A percentile compares a stretch with the other conserved stretches of the same genome.
phyloP scores from a whole-genome alignment of 306 rosid genomes.

The Dalbergia cultrata region DNA sequence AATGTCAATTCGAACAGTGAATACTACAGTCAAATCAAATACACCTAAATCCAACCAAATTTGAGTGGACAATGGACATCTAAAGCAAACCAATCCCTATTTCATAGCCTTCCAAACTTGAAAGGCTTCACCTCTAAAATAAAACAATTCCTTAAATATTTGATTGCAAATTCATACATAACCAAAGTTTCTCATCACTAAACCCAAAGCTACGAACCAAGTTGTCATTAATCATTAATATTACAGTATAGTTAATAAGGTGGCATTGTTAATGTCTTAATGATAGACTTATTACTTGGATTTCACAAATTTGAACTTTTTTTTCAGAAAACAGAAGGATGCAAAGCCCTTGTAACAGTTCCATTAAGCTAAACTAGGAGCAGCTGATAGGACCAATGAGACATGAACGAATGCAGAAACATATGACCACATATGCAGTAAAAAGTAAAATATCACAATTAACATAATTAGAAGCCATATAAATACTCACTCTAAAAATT shows the following conservation, averaged over 20 bases:
- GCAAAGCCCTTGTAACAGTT: neutral
- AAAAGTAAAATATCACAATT: slow-evolving; percentile 26
- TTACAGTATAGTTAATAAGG: neutral
- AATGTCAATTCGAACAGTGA: neutral
- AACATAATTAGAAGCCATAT: slow-evolving; percentile 11
- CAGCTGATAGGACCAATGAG: slow-evolving; percentile 18
- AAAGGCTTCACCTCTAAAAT: neutral
- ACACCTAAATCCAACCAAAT: neutral
- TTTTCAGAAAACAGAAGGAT: slow-evolving; percentile 5
- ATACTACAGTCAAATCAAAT: neutral
- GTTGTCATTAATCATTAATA: neutral
- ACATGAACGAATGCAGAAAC: slow-evolving; percentile 10
- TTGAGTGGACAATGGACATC: too few relatives aligned
- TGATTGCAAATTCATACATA: slow-evolving; percentile 10
- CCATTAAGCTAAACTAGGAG: slow-evolving; percentile 8
- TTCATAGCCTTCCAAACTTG: neutral
- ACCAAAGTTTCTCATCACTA: neutral
- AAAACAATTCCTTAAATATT: slow-evolving; percentile 17
- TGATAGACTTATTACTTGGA: neutral
- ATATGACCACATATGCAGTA: neutral
- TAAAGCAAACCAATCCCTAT: neutral
- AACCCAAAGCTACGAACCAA: slow-evolving; percentile 6
- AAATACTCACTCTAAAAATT: slow-evolving; percentile 85
- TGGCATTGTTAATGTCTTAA: neutral
- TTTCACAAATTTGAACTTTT: slow-evolving; percentile 18